These are phyloP conservation scores for Platanus orientalis DNA, from an alignment of 164 flowering plant genomes.

Conservation along the genomic window DNA sequence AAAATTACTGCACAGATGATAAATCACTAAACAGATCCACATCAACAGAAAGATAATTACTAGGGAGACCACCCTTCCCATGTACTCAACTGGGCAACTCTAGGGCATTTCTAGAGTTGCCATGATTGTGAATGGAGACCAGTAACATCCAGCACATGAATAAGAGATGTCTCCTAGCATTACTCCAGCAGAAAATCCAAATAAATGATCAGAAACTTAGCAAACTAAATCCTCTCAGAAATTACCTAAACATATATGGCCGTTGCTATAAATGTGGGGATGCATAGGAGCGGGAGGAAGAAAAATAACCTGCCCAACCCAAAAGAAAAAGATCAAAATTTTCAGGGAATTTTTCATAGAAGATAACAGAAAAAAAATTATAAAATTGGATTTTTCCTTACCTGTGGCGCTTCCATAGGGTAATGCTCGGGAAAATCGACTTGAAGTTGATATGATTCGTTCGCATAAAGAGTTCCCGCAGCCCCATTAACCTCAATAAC, in stretches of 20 bases:
- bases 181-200: neutral
- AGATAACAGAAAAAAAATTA: neutral
- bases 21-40: too few relatives aligned
- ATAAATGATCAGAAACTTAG: neutral
- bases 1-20: too few relatives aligned
- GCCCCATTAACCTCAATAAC: conserved; percentile 75
- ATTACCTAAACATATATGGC: conserved; percentile 93
- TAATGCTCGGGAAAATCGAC: conserved; percentile 93
- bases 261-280: conserved; percentile 95
- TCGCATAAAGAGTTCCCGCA: conserved; percentile 64
- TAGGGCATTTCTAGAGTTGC: too few relatives aligned
- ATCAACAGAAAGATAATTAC: too few relatives aligned
- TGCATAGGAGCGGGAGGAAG: conserved; percentile 83
- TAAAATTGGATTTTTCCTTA: conserved; percentile 4
- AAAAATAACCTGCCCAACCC: conserved; percentile 72
- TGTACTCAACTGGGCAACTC: too few relatives aligned
- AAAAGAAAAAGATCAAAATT: conserved; percentile 5
- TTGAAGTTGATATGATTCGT: conserved; percentile 74
- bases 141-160: too few relatives aligned
- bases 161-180: too few relatives aligned
- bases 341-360: too few relatives aligned
- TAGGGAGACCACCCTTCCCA: too few relatives aligned
- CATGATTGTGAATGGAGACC: too few relatives aligned
- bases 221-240: neutral
- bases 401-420: conserved; percentile 96